phyloP scores from a whole-genome alignment of 2,329 filamentous ascomycete genomes.

The Phaeosphaeria sp. region DNA sequence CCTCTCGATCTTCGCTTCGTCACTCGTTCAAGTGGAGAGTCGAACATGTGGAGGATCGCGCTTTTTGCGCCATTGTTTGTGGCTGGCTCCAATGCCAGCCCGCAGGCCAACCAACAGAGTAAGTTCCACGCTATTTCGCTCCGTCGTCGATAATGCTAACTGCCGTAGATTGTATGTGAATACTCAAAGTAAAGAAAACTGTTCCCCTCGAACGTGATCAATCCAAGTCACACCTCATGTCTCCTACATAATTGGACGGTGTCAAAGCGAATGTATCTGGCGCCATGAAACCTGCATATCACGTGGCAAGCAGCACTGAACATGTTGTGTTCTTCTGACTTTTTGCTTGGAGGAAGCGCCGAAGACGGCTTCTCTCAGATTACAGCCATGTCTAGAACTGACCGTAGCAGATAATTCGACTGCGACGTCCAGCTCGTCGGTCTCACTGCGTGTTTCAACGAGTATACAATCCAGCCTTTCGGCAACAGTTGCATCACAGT shows the following conservation, averaged over 20 bases:
- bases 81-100: constrained; percentile 16
- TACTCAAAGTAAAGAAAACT: neutral
- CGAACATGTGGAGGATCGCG: constrained; percentile 28
- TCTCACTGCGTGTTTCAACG: constrained; percentile 1
- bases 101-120: constrained; percentile 21
- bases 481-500: neutral
- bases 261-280: too few relatives aligned
- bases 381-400: neutral
- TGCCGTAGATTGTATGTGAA: constrained; percentile 22
- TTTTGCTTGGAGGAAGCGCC: neutral
- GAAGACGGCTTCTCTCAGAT: neutral
- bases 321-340: neutral
- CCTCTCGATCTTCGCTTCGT: constrained; percentile 20
- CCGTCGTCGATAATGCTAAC: neutral
- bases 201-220: neutral
- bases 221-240: neutral
- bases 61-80: constrained; percentile 27
- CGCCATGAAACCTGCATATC: neutral
- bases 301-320: neutral
- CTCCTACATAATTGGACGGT: neutral
- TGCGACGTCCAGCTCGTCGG: constrained; percentile 3
- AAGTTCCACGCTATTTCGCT: constrained; percentile 7
- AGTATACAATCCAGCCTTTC: constrained; percentile 5
- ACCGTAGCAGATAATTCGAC: constrained; percentile 12
- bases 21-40: constrained; percentile 27